A percentile compares a stretch with the other conserved stretches of the same genome.
Evolutionary conservation across 768 basidiomycete species (phyloP).

Genomic region (Lactarius evosmus): DNA sequence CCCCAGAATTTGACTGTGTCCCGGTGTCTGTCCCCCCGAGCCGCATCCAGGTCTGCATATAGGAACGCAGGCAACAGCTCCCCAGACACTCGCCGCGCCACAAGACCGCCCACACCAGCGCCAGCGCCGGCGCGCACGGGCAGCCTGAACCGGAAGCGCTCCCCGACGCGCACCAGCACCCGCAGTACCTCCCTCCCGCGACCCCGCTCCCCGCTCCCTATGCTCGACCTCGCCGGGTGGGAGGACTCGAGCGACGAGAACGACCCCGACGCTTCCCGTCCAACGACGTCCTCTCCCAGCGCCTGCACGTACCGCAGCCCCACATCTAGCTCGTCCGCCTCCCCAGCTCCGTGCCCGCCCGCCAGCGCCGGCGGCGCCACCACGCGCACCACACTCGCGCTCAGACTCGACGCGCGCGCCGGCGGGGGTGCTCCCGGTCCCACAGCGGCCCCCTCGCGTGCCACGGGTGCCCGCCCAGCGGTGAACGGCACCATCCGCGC

Average conservation of each 20-base stretch:
- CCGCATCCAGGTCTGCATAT: constrained; percentile 25
- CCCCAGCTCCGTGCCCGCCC: constrained; percentile 31
- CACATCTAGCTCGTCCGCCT: constrained; percentile 63
- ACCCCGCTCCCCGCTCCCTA: constrained; percentile 13
- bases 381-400: constrained; percentile 53
- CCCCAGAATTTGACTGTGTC: constrained; percentile 29
- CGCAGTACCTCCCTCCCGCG: constrained; percentile 20
- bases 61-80: constrained; percentile 25
- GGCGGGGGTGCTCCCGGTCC: constrained; percentile 29
- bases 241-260: constrained; percentile 65
- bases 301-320: constrained; percentile 70
- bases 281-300: constrained; percentile 51
- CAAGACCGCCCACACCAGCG: constrained; percentile 6
- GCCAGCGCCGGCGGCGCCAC: neutral
- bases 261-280: constrained; percentile 43
- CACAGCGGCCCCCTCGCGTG: constrained; percentile 34
- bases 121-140: constrained; percentile 19
- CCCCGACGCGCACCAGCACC: constrained; percentile 27
- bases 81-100: constrained; percentile 21
- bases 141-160: constrained; percentile 28
- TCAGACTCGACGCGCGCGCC: constrained; percentile 54
- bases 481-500: constrained; percentile 73
- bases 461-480: constrained; percentile 61
- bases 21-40: constrained; percentile 21
- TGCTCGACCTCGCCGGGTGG: constrained; percentile 38